Evolutionary conservation across 129 eudicot species (phyloP), one percentile per base, ranked within the genome.

Genomic region (Erigeron canadensis): DNA sequence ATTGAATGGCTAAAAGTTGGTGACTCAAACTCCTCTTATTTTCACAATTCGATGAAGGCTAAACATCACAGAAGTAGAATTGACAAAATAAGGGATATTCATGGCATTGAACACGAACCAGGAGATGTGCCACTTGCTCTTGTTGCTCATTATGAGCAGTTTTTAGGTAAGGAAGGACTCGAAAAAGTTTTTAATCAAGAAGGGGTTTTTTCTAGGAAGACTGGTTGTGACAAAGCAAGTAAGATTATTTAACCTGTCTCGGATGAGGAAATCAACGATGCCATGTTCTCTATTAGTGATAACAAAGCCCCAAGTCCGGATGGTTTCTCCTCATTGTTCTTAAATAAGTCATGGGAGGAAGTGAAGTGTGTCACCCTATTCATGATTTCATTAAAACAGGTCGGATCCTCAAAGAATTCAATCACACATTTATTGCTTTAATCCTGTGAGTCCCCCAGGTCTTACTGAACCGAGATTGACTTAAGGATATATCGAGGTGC

Each of bases 271-370:
- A 9, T 65, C 0, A 65, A 65, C 21, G 23, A 41, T 65, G 70
- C 38, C 2, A 39, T 65, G 5, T 65, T 65, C n/a, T 15, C 50
- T 40, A 65, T 65, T 5, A 51, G 51, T 7, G 34, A 40, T 65
- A 51, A 65, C 4, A 65, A 65, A 10, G 19, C 70, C 4, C 51
- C 48, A 12, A 51, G 70, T 18, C 70, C 34, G 12, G 70, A 65
- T 65, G 71, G 71, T 3, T 65, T 5, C 13, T 2, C 37, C 0
- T 4, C 71, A 0, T 7, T 7, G 0, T 65, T 65, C 13, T 65
- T 41, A 2, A 42, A 65, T 6, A 11, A 7, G 11, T 18, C 38
- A 2, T 65, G 38, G 70, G 51, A 28, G 13, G 15, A 2, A 7
- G 15, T 4, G 70, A 65, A 4, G 55, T 65, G 0, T 2, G 1